Evolutionary conservation across 148 eudicot species (phyloP).

Genomic region (Amaranthus palmeri): DNA sequence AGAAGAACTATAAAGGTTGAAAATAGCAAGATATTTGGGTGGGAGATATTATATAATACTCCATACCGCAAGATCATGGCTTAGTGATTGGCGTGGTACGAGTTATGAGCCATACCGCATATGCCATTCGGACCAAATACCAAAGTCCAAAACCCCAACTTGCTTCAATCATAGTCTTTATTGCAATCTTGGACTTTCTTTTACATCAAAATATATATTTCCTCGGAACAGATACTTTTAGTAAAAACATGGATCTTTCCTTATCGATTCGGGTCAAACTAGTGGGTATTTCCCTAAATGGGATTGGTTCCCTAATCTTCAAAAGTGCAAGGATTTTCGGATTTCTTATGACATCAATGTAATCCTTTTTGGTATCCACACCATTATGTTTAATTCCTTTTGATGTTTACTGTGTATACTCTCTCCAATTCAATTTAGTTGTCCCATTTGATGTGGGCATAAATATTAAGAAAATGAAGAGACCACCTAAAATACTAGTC

Average conservation of each 20-base stretch:
- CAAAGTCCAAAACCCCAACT: conserved; percentile 9
- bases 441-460: too few species aligned
- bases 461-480: too few species aligned
- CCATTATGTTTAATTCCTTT: too few species aligned
- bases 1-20: too few species aligned
- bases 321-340: too few species aligned
- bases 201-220: not conserved
- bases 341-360: too few species aligned
- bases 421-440: too few species aligned
- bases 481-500: too few species aligned
- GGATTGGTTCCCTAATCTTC: too few species aligned
- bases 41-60: not conserved
- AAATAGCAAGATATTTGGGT: too few species aligned
- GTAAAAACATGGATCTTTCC: not conserved
- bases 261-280: not conserved
- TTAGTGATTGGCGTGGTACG: conserved; percentile 6
- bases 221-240: not conserved
- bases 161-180: conserved; percentile 6
- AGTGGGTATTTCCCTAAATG: not conserved
- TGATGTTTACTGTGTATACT: too few species aligned
- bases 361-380: too few species aligned
- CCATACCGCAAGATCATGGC: conserved; percentile 11
- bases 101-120: conserved; percentile 18
- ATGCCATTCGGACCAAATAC: conserved; percentile 22
- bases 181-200: not conserved